Evolutionary conservation across 2,329 filamentous ascomycete genomes (phyloP).

Genomic region (Pestalotiopsis sp.): DNA sequence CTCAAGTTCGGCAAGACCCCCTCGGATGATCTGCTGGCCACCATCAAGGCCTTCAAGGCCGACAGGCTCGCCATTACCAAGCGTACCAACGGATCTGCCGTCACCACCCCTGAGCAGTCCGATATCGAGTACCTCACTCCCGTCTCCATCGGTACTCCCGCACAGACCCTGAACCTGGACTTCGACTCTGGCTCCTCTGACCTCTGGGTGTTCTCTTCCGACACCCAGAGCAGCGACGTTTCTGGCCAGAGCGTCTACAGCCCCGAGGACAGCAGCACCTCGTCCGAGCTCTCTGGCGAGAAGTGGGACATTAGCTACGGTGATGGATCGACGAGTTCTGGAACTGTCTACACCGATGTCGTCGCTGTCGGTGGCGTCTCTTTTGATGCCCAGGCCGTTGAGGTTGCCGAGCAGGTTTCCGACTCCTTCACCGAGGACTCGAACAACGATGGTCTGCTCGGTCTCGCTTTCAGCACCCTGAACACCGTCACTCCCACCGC

Average conservation of each 20-base stretch:
- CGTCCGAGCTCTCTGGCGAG: slow-evolving; percentile 27
- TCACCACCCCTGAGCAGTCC: slow-evolving; percentile 28
- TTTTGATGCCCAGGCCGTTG: slow-evolving; percentile 30
- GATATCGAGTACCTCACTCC: slow-evolving; percentile 34
- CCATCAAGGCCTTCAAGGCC: slow-evolving; percentile 1
- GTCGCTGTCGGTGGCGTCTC: slow-evolving; percentile 33
- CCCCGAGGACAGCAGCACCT: slow-evolving; percentile 26
- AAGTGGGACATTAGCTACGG: slow-evolving; percentile 35
- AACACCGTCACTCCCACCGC: slow-evolving; percentile 31
- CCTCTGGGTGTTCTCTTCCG: slow-evolving; percentile 36
- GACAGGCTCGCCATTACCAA: slow-evolving; percentile 9
- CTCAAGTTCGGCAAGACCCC: slow-evolving; percentile 11
- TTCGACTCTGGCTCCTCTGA: slow-evolving; percentile 39
- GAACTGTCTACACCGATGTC: slow-evolving; percentile 34
- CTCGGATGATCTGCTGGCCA: slow-evolving; percentile 1
- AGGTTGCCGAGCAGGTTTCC: slow-evolving; percentile 32
- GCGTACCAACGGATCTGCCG: slow-evolving; percentile 24
- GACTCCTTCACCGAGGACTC: slow-evolving; percentile 32
- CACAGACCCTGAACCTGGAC: slow-evolving; percentile 35
- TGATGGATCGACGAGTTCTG: slow-evolving; percentile 34
- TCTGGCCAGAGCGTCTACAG: slow-evolving; percentile 32
- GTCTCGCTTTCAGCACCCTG: slow-evolving; percentile 36
- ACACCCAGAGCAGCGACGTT: slow-evolving; percentile 21
- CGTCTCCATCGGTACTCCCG: slow-evolving; percentile 34
- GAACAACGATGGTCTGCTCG: slow-evolving; percentile 35